Percentiles rank a stretch among this genome's conserved stretches.
These are phyloP conservation scores for Colletotrichum gigasporum DNA, from an alignment of 2,329 filamentous ascomycete species.

Conservation along the genomic window DNA sequence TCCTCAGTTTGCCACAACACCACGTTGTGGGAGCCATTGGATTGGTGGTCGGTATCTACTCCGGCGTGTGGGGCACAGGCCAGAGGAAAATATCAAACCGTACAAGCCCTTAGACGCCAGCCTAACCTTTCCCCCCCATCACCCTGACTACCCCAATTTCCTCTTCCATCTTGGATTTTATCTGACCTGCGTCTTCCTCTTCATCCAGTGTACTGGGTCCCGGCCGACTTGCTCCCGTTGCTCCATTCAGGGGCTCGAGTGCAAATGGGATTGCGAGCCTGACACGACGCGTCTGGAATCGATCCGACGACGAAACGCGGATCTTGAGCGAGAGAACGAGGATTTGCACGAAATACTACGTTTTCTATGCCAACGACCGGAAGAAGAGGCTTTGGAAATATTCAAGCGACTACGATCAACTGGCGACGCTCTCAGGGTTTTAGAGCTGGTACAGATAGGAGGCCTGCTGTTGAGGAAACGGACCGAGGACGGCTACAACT, in stretches of 20 bases:
- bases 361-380: neutral
- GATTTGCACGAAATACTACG: slow-evolving; percentile 2
- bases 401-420: slow-evolving; percentile 13
- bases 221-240: slow-evolving; percentile 24
- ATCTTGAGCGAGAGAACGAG: slow-evolving; percentile 19
- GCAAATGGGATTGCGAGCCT: slow-evolving; percentile 25
- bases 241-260: neutral
- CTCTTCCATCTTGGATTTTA: neutral
- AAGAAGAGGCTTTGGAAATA: slow-evolving; percentile 10
- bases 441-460: slow-evolving; percentile 12
- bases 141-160: no score
- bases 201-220: slow-evolving; percentile 19
- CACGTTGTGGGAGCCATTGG: no score
- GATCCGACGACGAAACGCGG: neutral
- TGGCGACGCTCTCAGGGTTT: neutral
- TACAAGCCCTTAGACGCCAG: no score
- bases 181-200: neutral
- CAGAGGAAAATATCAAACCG: no score
- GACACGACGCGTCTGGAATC: slow-evolving; percentile 19
- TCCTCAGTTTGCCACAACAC: no score
- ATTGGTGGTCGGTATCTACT: no score
- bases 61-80: no score
- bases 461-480: slow-evolving; percentile 2
- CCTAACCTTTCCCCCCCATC: no score
- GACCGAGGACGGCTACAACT: neutral